Base-by-base conservation (phyloP, 306 rosid genomes). In the Lathyrus sativus region DNA sequence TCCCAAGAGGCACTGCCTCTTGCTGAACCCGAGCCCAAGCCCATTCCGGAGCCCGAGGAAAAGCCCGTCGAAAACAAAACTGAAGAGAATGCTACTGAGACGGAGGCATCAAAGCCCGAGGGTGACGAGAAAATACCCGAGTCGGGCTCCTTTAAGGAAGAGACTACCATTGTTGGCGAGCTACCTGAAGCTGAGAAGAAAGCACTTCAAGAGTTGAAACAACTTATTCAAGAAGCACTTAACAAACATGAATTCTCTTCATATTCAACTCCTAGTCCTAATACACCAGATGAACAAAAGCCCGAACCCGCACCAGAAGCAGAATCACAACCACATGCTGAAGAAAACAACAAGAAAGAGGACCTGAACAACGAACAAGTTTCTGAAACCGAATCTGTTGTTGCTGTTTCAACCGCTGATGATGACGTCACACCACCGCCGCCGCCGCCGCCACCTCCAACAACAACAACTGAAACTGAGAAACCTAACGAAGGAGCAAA, bases 191-290 rank as follows among this genome's bases (percentile, higher is more conserved):
- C 57, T 2, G 82, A 88, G 76, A 88, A 75, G 55, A 88, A 85
- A 45, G 90, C 90, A 1, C 80, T 88, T 9, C 78, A 77, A 7
- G 90, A 85, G 56, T 82, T 88, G 7, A 85, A 83, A 41, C 78
- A 28, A 4, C 90, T 85, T 18, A 44, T 88, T 63, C 90, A 73
- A 57, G 76, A 79, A 2, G 95, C 88, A 3, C 87, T 88, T 9
- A 62, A 75, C 79, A 81, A 83, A 2, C 85, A 70, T 35, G 88
- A 83, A 11, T 83, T 88, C 66, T 85, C 81, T 8, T 11, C 65
- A 37, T 14, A 7, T 31, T 14, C 63, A 3, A 48, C 74, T 38
- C 48, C 49, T 44, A 53, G 51, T 12, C 48, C 44, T 44, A 53
- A 50, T 12, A 37, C 70, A 1, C 74, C 77, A 3, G 75, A 80